Conservation (phyloP, 1,284 basidiomycete genomes). For the Leccinum proliferum region DNA sequence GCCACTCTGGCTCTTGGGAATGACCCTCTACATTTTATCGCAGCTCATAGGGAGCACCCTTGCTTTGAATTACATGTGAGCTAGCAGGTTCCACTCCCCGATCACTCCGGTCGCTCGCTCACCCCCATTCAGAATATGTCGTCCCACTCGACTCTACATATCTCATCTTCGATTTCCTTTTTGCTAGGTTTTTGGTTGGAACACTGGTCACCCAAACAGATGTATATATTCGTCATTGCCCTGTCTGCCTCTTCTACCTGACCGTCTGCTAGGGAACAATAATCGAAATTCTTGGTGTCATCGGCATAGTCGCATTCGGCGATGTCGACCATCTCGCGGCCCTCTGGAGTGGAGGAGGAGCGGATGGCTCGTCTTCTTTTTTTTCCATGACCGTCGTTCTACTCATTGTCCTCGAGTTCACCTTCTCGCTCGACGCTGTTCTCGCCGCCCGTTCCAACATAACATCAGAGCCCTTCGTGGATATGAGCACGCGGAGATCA, state of each 20-base stretch:
- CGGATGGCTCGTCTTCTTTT: conserved; percentile 88
- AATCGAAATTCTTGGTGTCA: conserved; percentile 75
- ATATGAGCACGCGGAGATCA: conserved; percentile 31
- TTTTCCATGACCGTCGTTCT: conserved; percentile 72
- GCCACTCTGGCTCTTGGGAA: conserved; percentile 79
- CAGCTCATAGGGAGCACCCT: conserved; percentile 84
- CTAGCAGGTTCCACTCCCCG: conserved; percentile 41
- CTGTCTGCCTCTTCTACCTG: too few relatives aligned
- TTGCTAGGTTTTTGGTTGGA: conserved; percentile 78
- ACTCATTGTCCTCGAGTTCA: conserved; percentile 58
- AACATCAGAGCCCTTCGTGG: conserved; percentile 48
- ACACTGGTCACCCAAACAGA: conserved; percentile 77
- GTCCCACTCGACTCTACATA: conserved; percentile 81
- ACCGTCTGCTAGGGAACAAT: conserved; percentile 59
- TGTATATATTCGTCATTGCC: conserved; percentile 60
- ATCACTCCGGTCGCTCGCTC: background rate
- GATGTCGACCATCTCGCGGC: conserved; percentile 71
- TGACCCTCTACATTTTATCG: conserved; percentile 78
- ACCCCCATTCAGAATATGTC: conserved; percentile 64
- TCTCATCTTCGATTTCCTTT: conserved; percentile 85
- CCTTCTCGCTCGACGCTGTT: conserved; percentile 61
- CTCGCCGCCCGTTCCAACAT: conserved; percentile 63
- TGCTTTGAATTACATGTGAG: conserved; percentile 82
- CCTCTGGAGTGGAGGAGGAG: conserved; percentile 79
- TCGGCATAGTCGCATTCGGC: conserved; percentile 83